phyloP scores from a whole-genome alignment of 371 early-diverging fungal genomes.

The Mucor mucedo region DNA sequence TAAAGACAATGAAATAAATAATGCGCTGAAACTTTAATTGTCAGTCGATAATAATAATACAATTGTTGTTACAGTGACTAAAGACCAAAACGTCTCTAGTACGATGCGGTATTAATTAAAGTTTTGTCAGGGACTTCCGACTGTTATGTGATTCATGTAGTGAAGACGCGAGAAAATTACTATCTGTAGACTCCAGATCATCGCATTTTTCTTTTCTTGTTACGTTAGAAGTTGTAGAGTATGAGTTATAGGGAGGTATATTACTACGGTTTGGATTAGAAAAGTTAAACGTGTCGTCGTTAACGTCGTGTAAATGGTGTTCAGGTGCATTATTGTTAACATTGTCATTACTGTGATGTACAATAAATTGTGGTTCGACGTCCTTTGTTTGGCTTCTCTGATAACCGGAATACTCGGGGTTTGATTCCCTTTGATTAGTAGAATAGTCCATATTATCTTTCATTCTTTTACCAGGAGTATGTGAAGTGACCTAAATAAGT shows the following conservation, averaged over 20 bases:
- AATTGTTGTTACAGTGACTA: too few relatives aligned
- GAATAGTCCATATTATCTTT: constrained; percentile 21
- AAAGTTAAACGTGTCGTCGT: constrained; percentile 1
- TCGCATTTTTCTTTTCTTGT: constrained; percentile 7
- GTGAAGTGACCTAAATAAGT: constrained; percentile 24
- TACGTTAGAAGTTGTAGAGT: constrained; percentile 3
- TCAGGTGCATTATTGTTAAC: neutral
- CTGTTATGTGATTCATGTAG: constrained; percentile 28
- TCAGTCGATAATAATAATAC: too few relatives aligned
- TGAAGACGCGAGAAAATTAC: constrained; percentile 13
- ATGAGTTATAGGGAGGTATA: constrained; percentile 10
- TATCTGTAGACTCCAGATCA: constrained; percentile 17
- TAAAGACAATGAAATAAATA: too few relatives aligned
- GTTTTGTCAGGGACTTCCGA: constrained; percentile 25
- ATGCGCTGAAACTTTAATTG: too few relatives aligned
- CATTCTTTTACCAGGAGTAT: constrained; percentile 22
- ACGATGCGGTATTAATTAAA: neutral
- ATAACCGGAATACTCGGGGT: constrained; percentile 3
- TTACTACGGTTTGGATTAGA: neutral
- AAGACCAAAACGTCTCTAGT: too few relatives aligned
- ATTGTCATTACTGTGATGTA: neutral
- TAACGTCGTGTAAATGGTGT: neutral
- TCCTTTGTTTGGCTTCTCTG: neutral
- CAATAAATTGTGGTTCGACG: neutral
- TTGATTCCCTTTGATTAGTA: constrained; percentile 7